phyloP scores from a whole-genome alignment of 164 flowering plant species.

The Aristolochia fimbriata region DNA sequence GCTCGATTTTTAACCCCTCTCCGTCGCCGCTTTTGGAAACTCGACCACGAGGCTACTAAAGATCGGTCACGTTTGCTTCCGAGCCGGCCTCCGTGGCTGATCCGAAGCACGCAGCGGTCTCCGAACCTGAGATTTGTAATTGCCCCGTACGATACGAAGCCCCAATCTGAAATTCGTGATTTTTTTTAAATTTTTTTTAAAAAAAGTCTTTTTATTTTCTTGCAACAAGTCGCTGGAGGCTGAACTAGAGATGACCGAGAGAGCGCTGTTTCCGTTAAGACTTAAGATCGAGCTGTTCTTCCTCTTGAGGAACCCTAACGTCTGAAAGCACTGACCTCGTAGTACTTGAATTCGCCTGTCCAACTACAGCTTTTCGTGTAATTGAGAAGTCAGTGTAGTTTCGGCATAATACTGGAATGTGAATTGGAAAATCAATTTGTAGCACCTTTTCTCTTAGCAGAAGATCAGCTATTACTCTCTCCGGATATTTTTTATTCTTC shows the following conservation, averaged over 20 bases:
- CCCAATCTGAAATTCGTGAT: not conserved
- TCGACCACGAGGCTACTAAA: too few species aligned
- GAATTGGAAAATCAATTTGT: too few species aligned
- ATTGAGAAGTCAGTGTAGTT: not conserved
- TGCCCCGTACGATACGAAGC: not conserved
- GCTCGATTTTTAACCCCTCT: too few species aligned
- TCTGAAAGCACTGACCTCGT: not conserved
- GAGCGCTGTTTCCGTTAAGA: not conserved
- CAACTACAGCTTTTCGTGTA: not conserved
- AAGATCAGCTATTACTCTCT: not conserved
- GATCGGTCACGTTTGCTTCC: too few species aligned
- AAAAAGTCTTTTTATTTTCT: not conserved
- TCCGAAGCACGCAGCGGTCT: too few species aligned
- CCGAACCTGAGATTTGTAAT: conserved; percentile 9
- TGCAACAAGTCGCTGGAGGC: not conserved
- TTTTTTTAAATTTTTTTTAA: not conserved
- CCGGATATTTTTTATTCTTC: not conserved
- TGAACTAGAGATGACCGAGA: not conserved
- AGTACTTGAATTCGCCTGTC: not conserved
- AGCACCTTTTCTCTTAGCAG: not conserved
- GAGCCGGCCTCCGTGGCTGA: too few species aligned
- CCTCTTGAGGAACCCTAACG: not conserved
- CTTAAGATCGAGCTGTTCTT: conserved; percentile 7
- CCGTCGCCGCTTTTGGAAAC: too few species aligned
- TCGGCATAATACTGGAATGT: not conserved